These are phyloP conservation scores for Vaucheria bursata DNA, from an alignment of 352 stramenopile genomes.

Conservation along the genomic window DNA sequence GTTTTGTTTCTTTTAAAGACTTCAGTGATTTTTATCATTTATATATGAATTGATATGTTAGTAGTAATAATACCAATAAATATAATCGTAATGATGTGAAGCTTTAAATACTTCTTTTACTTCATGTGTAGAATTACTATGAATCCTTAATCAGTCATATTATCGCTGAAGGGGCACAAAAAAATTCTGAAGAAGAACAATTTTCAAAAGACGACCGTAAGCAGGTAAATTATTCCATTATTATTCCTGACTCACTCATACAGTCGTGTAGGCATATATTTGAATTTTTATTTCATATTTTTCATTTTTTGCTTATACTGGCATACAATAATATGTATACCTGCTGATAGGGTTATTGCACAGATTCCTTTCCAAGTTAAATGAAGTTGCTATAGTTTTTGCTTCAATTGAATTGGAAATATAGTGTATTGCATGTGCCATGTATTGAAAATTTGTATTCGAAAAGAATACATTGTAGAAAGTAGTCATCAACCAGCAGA, in stretches of 20 bases:
- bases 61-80: too few relatives aligned
- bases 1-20: too few relatives aligned
- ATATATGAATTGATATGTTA: too few relatives aligned
- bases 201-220: neutral
- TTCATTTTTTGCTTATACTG: neutral
- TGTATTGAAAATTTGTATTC: too few relatives aligned
- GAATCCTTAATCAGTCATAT: conserved; percentile 9
- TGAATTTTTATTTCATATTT: neutral
- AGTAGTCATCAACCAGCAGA: too few relatives aligned
- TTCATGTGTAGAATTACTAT: neutral
- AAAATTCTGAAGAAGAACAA: neutral
- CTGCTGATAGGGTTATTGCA: neutral
- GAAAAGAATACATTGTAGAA: too few relatives aligned
- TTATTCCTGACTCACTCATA: neutral
- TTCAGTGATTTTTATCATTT: too few relatives aligned
- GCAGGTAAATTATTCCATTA: neutral
- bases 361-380: too few relatives aligned
- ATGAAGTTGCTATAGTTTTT: too few relatives aligned
- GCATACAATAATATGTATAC: neutral
- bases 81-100: neutral
- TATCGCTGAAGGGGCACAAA: conserved; percentile 5
- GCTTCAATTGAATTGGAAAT: too few relatives aligned
- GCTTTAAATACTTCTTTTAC: neutral
- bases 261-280: neutral
- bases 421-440: too few relatives aligned